Conservation (phyloP, 192 early-diverging fungal genomes). For the Martensiomyces pterosporus region DNA sequence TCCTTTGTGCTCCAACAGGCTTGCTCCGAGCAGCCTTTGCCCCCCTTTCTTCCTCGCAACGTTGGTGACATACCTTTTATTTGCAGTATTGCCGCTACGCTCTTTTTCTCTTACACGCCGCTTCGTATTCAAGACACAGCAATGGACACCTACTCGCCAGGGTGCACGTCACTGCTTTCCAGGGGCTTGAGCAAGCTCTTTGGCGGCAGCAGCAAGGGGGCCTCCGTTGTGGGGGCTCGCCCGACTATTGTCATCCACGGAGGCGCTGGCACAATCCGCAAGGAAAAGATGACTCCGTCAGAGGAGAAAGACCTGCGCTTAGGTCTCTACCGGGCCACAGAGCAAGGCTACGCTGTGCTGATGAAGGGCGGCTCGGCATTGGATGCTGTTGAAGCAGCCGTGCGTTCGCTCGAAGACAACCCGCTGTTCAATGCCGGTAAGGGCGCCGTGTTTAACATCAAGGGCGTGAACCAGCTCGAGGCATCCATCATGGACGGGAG, state of each 20-base stretch:
- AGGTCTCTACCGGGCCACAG: slow-evolving; percentile 14
- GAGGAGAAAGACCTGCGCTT: slow-evolving; percentile 21
- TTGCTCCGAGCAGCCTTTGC: no score
- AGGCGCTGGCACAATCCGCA: slow-evolving; percentile 22
- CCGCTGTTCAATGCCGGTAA: slow-evolving; percentile 37
- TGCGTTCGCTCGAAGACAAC: slow-evolving; percentile 37
- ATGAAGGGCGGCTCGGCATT: slow-evolving; percentile 15
- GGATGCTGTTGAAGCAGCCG: slow-evolving; percentile 44
- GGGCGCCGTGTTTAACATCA: slow-evolving; percentile 26
- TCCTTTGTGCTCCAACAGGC: no score
- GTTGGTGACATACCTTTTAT: no score
- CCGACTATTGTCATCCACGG: slow-evolving; percentile 30
- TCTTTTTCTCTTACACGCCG: no score
- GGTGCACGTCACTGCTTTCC: no score
- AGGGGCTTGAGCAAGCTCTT: no score
- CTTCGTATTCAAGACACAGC: no score
- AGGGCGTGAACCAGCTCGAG: slow-evolving; percentile 33
- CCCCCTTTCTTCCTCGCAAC: no score
- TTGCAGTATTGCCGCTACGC: background rate
- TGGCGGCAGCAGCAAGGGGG: no score
- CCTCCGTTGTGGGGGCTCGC: no score
- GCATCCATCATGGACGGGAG: slow-evolving; percentile 29
- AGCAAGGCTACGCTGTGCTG: slow-evolving; percentile 19
- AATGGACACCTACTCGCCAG: no score
- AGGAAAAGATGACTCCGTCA: slow-evolving; percentile 17